A percentile compares a stretch with the other conserved stretches of the same genome.
Evolutionary conservation across 768 basidiomycete genomes (phyloP).

Genomic region (Tulasnella sp.): DNA sequence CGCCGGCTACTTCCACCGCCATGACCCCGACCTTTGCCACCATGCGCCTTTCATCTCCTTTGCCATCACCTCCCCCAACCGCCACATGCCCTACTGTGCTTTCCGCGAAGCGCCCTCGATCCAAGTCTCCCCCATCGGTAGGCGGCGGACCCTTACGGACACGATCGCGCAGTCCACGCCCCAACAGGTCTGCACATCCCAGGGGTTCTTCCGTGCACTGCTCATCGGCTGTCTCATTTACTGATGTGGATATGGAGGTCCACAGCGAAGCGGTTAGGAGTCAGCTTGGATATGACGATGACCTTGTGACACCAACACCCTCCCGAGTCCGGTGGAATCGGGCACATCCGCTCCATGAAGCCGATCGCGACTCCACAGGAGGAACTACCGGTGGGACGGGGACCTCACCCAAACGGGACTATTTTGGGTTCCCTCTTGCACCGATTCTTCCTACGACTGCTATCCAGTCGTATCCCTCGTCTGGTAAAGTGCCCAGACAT

Average conservation of each 20-base stretch:
- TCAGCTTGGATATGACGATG: neutral
- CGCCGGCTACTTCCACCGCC: no score
- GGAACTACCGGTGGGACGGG: no score
- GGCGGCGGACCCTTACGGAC: neutral
- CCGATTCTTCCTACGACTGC: neutral
- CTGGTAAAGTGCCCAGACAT: neutral
- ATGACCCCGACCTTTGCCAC: no score
- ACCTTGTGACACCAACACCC: constrained; percentile 5
- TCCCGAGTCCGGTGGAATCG: neutral
- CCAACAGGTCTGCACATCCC: neutral
- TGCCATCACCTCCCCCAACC: no score
- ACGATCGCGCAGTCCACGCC: neutral
- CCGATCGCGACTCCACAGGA: neutral
- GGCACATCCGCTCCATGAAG: neutral
- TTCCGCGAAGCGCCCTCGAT: no score
- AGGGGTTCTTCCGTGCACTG: neutral
- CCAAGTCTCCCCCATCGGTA: no score
- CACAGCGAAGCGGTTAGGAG: neutral
- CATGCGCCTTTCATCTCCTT: no score
- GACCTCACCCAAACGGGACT: constrained; percentile 1
- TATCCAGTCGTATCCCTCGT: neutral
- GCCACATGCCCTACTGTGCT: no score
- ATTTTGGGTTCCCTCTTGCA: constrained; percentile 4
- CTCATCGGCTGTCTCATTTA: neutral
- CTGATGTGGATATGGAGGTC: neutral